A percentile compares a stretch with the other conserved stretches of the same genome.
phyloP scores from a whole-genome alignment of 345 rosid species.

The Corymbia maculata region DNA sequence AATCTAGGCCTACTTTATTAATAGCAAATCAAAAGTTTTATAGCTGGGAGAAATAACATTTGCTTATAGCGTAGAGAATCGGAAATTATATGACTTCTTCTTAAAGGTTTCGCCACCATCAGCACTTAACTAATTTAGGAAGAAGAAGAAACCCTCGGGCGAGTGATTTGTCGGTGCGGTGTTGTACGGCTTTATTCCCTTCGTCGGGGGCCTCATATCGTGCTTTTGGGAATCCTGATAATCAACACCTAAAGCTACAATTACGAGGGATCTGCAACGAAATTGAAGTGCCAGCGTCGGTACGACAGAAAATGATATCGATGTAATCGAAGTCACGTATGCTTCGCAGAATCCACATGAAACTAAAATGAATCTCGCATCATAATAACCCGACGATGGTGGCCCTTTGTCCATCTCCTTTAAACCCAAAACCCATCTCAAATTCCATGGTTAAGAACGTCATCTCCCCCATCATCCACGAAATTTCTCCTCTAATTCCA shows the following conservation, averaged over 20 bases:
- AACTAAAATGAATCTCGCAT: accelerated
- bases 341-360: accelerated
- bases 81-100: not conserved
- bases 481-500: no score
- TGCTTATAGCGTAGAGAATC: not conserved
- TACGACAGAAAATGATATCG: not conserved
- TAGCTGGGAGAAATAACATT: not conserved
- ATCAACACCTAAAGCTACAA: not conserved
- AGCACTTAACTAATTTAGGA: not conserved
- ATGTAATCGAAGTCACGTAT: accelerated
- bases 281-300: accelerated
- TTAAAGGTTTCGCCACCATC: not conserved
- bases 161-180: accelerated
- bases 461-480: no score
- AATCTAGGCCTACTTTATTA: not conserved
- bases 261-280: accelerated
- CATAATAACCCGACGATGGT: not conserved
- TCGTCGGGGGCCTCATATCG: not conserved
- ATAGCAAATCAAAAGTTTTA: not conserved
- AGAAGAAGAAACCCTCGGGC: accelerated
- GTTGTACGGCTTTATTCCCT: not conserved
- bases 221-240: not conserved
- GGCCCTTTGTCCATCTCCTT: not conserved
- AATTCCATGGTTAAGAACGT: no score
- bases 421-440: no score